These are phyloP conservation scores for Alloteropsis semialata DNA, from an alignment of 176 grass and related monocot genomes.

Conservation along the genomic window DNA sequence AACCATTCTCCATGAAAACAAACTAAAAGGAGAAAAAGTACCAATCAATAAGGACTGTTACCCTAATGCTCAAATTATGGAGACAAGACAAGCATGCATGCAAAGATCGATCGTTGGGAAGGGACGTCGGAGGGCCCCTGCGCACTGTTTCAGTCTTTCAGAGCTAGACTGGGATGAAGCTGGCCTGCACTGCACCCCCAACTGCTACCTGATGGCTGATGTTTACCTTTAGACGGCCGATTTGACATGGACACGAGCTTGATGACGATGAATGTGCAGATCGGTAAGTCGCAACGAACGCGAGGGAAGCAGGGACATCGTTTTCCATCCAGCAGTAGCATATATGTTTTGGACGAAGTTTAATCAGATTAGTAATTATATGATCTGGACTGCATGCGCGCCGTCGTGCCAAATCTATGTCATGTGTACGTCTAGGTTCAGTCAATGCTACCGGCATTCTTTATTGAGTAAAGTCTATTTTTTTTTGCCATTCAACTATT, in stretches of 20 bases:
- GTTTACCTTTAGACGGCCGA: background rate
- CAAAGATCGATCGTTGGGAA: background rate
- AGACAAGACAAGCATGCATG: background rate
- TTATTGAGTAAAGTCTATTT: too few relatives aligned
- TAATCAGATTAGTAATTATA: background rate
- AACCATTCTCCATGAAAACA: background rate
- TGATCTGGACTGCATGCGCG: background rate
- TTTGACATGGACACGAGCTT: background rate
- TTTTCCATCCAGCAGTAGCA: background rate
- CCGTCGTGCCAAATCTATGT: background rate
- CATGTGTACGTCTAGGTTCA: background rate
- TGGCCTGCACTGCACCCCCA: background rate
- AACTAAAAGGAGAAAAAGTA: background rate
- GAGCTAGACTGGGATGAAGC: background rate
- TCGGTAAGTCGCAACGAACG: background rate
- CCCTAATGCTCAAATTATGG: background rate
- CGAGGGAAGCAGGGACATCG: background rate
- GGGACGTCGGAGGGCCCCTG: background rate
- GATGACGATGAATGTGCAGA: background rate
- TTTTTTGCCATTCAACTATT: too few relatives aligned
- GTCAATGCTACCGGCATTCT: background rate
- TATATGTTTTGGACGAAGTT: background rate
- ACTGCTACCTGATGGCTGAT: background rate
- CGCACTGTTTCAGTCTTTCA: background rate
- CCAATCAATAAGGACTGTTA: background rate